phyloP scores from a whole-genome alignment of 805 yeast species.

The Cyberlindnera sargentensis region DNA sequence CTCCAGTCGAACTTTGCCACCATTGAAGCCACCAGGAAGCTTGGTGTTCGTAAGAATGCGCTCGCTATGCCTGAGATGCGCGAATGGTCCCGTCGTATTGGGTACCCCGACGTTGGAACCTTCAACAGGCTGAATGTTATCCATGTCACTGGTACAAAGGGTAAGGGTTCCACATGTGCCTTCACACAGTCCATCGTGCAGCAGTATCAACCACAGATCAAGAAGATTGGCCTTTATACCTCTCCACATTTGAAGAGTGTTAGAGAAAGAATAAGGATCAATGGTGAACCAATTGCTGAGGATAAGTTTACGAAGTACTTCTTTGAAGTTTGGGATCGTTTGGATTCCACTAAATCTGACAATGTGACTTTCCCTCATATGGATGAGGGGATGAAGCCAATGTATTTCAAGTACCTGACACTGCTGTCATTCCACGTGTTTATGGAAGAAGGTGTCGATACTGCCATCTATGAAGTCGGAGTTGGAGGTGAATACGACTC shows the following conservation, averaged over 20 bases:
- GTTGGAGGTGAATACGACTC: conserved; percentile 98
- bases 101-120: conserved; percentile 51
- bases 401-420: conserved; percentile 88
- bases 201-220: conserved; percentile 45
- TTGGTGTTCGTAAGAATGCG: conserved; percentile 56
- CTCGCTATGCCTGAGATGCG: conserved; percentile 78
- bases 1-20: conserved; percentile 89
- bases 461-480: conserved; percentile 96
- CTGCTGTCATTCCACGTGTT: conserved; percentile 87
- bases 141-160: conserved; percentile 97
- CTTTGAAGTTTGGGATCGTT: conserved; percentile 87
- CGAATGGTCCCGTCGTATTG: conserved; percentile 70
- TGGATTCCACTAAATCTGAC: conserved; percentile 54
- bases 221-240: conserved; percentile 85
- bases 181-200: conserved; percentile 74
- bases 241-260: conserved; percentile 94
- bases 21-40: conserved; percentile 70
- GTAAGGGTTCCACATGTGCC: conserved; percentile 97
- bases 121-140: conserved; percentile 70
- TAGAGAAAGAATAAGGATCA: conserved; percentile 81
- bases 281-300: conserved; percentile 81
- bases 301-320: conserved; percentile 79
- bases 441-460: conserved; percentile 78
- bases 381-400: conserved; percentile 71
- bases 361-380: conserved; percentile 61